Base-by-base conservation (phyloP, 2,329 filamentous ascomycete species). In the Myriangium duriaei region DNA sequence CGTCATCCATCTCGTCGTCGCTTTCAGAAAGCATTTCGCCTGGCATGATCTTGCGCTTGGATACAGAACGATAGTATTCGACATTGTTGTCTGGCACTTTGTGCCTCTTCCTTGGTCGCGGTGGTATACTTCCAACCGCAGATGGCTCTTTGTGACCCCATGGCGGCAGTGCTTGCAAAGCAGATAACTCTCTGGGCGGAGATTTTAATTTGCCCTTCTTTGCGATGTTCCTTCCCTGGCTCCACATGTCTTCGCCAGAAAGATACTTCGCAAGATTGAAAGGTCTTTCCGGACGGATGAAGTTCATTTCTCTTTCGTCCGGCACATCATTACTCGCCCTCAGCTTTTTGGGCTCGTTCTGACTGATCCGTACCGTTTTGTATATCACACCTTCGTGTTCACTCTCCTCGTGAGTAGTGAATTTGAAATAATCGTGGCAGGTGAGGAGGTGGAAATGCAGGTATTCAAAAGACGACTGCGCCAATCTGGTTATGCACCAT, bases 11-110 rank as follows among this genome's bases (percentile, higher is more conserved):
- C 30, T 64, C 58, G 7, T 26, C 21, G 17, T 67, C 64, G 44
- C 61, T 64, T 39, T 66, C 62, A 32, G 54, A 60, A 11, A 65
- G 45, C 4, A 45, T 31, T 34, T 63, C 60, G 5, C 58, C 62
- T 21, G 56, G 49, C 5, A 45, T 33, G 2, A 67, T 44, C 2
- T 49, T 50, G 7, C 59, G 51, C 43, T 64, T 66, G 2, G 58
- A 58, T 2, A 49, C 45, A 9, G 54, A 52, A n/a, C 61, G 52
- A 42, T 61, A 65, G 40, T 64, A 61, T 0, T 48, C 52, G 10
- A 63, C 45, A 1, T 53, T 50, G 0, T 61, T 52, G 4, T 42
- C 42, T 2, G 64, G 64, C 1, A 65, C 59, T 3, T 37, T 33
- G 32, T 56, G 57, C 28, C 41, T 51, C 43, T 48, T 59, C 21